Conservation (phyloP, 306 rosid genomes). For the Sophora flavescens region DNA sequence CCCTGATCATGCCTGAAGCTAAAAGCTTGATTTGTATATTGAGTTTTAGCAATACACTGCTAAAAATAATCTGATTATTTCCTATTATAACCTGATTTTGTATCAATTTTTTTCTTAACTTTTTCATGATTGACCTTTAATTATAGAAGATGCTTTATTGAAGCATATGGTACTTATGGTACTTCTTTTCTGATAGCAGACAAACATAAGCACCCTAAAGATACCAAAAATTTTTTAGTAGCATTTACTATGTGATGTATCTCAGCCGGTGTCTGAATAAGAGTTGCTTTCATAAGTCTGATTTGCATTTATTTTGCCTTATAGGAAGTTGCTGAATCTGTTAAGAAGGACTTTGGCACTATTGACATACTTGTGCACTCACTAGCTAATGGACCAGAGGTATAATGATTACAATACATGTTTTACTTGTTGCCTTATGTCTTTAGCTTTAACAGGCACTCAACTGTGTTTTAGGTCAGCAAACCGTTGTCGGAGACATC, state of each 20-base stretch:
- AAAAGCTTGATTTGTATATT: background rate
- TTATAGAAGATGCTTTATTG: background rate
- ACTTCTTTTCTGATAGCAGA: background rate
- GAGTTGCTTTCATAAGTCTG: background rate
- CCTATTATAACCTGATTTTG: background rate
- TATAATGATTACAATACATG: slow-evolving; percentile 21
- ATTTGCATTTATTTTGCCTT: slow-evolving; percentile 40
- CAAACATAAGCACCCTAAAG: background rate
- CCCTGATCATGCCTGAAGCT: slow-evolving; percentile 4
- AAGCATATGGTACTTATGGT: background rate
- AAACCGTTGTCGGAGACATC: slow-evolving; percentile 87
- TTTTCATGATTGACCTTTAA: background rate
- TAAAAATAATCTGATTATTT: background rate
- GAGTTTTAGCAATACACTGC: background rate
- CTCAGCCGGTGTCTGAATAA: background rate
- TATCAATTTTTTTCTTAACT: background rate
- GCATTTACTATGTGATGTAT: background rate
- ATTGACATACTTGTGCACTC: slow-evolving; percentile 93
- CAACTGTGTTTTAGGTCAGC: slow-evolving; percentile 61
- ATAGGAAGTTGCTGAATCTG: slow-evolving; percentile 84
- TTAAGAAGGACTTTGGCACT: slow-evolving; percentile 81
- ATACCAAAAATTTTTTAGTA: background rate
- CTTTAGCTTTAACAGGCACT: slow-evolving; percentile 18
- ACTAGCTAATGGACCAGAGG: slow-evolving; percentile 95
- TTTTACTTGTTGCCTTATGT: slow-evolving; percentile 15